These are phyloP conservation scores for Lactarius sanguifluus DNA, from an alignment of 768 basidiomycete genomes.

Conservation along the genomic window DNA sequence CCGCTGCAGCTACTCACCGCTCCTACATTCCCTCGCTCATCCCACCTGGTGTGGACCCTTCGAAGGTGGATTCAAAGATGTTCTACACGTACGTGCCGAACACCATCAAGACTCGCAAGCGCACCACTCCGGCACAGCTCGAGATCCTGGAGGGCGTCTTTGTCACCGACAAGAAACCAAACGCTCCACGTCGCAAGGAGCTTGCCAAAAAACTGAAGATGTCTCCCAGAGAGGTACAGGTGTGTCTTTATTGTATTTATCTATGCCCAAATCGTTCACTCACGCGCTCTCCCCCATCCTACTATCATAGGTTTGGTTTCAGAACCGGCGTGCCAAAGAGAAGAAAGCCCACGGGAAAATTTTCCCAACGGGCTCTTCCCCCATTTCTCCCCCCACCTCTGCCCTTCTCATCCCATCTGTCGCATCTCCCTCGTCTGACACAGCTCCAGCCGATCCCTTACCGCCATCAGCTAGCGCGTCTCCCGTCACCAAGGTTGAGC, in stretches of 20 bases:
- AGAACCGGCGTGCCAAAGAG: constrained; percentile 87
- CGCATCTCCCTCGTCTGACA: constrained; percentile 10
- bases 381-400: not conserved
- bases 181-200: constrained; percentile 72
- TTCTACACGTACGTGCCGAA: constrained; percentile 89
- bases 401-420: not conserved
- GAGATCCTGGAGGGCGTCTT: constrained; percentile 88
- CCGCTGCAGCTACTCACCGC: constrained; percentile 14
- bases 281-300: constrained; percentile 16
- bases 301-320: constrained; percentile 75
- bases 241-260: constrained; percentile 37
- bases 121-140: constrained; percentile 87
- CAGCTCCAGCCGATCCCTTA: not conserved
- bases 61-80: constrained; percentile 73
- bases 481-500: constrained; percentile 24
- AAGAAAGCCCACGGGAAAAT: constrained; percentile 45
- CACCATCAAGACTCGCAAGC: constrained; percentile 91
- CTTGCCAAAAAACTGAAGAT: constrained; percentile 84
- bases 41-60: constrained; percentile 59
- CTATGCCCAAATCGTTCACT: constrained; percentile 5
- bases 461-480: constrained; percentile 16
- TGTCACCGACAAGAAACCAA: constrained; percentile 88
- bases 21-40: constrained; percentile 48
- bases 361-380: constrained; percentile 1
- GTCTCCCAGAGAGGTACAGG: constrained; percentile 95